These are phyloP conservation scores for Calonectria pseudoreteaudii DNA, from an alignment of 2,329 filamentous ascomycete species.

Conservation along the genomic window DNA sequence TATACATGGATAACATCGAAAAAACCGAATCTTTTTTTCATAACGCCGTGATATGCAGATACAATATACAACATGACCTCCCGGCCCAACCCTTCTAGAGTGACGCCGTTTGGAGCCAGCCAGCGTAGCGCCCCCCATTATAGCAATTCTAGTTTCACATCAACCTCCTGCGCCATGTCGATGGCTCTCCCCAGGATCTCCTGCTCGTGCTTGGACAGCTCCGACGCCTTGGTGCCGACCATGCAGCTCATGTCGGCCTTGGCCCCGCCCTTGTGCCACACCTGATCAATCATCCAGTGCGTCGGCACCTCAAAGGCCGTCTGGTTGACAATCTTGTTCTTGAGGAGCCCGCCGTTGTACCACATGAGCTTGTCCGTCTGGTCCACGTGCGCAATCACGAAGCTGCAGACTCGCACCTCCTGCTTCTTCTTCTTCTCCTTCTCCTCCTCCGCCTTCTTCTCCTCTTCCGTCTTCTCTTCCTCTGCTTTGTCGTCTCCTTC, in stretches of 20 bases:
- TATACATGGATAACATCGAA: no score
- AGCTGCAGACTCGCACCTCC: conserved; percentile 50
- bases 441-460: conserved; percentile 14
- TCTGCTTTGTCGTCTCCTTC: no score
- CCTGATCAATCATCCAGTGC: conserved; percentile 54
- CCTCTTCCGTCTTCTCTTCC: background rate
- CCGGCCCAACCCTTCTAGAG: background rate
- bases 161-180: conserved; percentile 11
- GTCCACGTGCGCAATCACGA: conserved; percentile 56
- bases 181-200: conserved; percentile 27
- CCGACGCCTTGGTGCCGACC: conserved; percentile 32
- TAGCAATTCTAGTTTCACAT: background rate
- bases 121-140: background rate
- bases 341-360: conserved; percentile 57
- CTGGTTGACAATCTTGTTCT: conserved; percentile 50
- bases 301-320: conserved; percentile 51
- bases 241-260: conserved; percentile 54
- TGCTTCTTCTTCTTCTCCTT: conserved; percentile 15
- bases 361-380: conserved; percentile 51
- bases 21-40: background rate
- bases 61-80: background rate
- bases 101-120: background rate
- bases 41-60: background rate
- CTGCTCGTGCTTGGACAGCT: conserved; percentile 16
- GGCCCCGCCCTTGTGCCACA: conserved; percentile 48